These are phyloP conservation scores for Jaltomata sinuosa DNA, from an alignment of 257 asterid species.

Conservation along the genomic window DNA sequence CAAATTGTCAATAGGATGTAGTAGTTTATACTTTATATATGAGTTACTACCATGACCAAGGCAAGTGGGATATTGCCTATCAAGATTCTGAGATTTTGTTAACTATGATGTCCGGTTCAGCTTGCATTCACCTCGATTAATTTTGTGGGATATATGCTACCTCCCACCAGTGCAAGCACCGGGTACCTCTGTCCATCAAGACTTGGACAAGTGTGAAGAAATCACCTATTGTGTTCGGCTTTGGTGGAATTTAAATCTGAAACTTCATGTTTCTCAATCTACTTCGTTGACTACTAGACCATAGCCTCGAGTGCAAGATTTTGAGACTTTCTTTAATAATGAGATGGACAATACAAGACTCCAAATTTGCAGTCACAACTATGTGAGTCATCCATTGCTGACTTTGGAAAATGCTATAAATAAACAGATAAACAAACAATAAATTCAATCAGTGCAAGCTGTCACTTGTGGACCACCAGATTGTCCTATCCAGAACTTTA, in stretches of 20 bases:
- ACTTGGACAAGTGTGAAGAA: fast-evolving
- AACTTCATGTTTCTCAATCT: fast-evolving
- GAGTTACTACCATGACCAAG: neutral
- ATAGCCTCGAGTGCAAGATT: fast-evolving
- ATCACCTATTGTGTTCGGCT: neutral
- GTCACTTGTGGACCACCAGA: neutral
- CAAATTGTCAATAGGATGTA: neutral
- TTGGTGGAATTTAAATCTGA: fast-evolving
- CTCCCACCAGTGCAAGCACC: fast-evolving
- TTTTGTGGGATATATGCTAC: neutral
- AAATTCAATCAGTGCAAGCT: neutral
- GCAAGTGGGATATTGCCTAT: neutral
- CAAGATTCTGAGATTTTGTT: neutral
- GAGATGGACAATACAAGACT: neutral
- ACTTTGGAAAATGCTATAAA: neutral
- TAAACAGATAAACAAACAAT: neutral
- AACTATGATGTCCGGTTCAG: neutral
- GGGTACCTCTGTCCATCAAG: neutral
- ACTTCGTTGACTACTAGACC: neutral
- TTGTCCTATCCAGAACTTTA: neutral
- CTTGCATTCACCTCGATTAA: fast-evolving
- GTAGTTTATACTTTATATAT: neutral
- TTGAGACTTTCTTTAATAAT: neutral
- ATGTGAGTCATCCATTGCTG: neutral
- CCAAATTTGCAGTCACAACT: neutral